phyloP scores from a whole-genome alignment of 768 basidiomycete species.

The Xerocomellus amylosporus region DNA sequence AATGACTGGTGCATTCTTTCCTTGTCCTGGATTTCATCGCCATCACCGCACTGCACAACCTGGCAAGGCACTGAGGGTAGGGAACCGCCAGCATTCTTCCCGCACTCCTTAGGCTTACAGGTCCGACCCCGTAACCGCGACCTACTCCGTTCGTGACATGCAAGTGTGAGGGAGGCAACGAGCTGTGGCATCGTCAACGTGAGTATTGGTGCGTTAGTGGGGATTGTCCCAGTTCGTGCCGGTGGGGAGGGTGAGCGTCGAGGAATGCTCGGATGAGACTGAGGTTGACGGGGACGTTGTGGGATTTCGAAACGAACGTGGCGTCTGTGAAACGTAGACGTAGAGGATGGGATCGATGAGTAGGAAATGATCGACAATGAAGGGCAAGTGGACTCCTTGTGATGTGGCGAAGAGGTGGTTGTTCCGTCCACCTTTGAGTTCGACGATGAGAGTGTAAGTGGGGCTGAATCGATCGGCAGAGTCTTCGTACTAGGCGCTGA shows the following conservation, averaged over 20 bases:
- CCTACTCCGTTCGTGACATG: slow-evolving; percentile 23
- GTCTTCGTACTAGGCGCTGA: slow-evolving; percentile 10
- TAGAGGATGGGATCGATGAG: neutral
- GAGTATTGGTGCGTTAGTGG: slow-evolving; percentile 8
- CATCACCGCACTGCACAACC: neutral
- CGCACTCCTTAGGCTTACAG: neutral
- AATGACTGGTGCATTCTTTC: slow-evolving; percentile 1
- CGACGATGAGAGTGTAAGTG: neutral
- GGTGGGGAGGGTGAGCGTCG: slow-evolving; percentile 28
- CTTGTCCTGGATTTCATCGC: neutral
- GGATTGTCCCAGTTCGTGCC: slow-evolving; percentile 8
- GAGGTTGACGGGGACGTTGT: slow-evolving; percentile 3
- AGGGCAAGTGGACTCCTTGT: neutral
- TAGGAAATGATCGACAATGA: slow-evolving; percentile 6
- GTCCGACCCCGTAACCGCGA: slow-evolving; percentile 20
- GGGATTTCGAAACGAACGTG: slow-evolving; percentile 25
- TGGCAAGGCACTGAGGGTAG: slow-evolving; percentile 1
- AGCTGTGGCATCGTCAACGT: slow-evolving; percentile 33
- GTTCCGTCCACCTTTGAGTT: neutral
- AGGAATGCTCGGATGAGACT: slow-evolving; percentile 6
- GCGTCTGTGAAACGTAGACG: slow-evolving; percentile 8
- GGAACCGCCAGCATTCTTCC: slow-evolving; percentile 14
- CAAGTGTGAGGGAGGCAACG: slow-evolving; percentile 30
- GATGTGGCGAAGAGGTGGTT: neutral
- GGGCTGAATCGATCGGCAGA: neutral